Evolutionary conservation across 164 flowering plant species (phyloP), one percentile per base, ranked within the genome.

Genomic region (Nymphaea thermarum): DNA sequence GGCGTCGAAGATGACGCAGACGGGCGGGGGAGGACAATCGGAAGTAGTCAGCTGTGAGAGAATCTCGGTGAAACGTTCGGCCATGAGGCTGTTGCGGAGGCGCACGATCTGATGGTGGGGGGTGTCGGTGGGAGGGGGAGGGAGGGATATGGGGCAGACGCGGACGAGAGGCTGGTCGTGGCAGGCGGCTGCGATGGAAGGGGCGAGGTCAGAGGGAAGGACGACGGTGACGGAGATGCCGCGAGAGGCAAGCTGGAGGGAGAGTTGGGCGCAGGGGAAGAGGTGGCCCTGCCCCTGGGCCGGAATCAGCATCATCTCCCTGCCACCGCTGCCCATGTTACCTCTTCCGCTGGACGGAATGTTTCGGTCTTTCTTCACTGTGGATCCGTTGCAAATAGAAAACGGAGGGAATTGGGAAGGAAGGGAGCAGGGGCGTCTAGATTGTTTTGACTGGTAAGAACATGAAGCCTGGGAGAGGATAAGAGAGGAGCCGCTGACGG

Each of bases 231-330:
- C 64, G 3, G 63, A 64, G 79, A 65, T 77, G 64, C 80, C 74
- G 6, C 71, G 68, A 47, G 66, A 43, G 12, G 79, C 63, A 12
- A 86, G 65, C 44, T 73, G 85, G 41, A 77, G 78, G 75, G 85
- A 84, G 65, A 86, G 84, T 80, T 86, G 84, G 17, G 75, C 66
- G 74, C 71, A 78, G 1, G 90, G 90, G 64, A 77, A 69, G 53
- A 86, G 81, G 68, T 86, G 90, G 67, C 87, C 87, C 18, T 82
- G 86, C 4, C 87, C 90, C 41, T 63, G 66, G 68, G 74, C 79
- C 0, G 87, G 81, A 11, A 86, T 68, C 36, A 86, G 71, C 18
- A 82, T 47, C 25, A 85, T 78, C 61, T 81, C 67, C 10, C 53
- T 25, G 36, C 36, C 36, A 1, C 36, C 36, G 36, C 36, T 25